Percentiles rank a stretch among this genome's conserved stretches.
Conservation (phyloP, 2,329 filamentous ascomycete species). For the Sporothrix sp. region DNA sequence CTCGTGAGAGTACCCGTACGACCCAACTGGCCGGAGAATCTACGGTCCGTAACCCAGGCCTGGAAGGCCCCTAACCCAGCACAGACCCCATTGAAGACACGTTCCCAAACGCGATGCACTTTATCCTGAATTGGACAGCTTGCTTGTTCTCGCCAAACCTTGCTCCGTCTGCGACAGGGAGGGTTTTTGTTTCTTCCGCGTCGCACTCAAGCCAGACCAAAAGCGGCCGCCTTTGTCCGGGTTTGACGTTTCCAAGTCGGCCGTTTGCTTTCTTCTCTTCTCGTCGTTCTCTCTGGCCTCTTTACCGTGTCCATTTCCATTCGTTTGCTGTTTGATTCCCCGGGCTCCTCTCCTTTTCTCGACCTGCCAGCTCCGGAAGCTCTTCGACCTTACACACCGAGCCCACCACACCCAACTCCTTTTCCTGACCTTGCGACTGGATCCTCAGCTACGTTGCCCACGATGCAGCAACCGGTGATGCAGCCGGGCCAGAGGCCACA, state of each 20-base stretch:
- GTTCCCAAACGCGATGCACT: slow-evolving; percentile 1
- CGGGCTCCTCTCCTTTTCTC: neutral
- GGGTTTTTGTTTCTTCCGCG: neutral
- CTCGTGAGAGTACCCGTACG: too few species aligned
- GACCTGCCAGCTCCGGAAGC: too few species aligned
- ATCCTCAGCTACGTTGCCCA: neutral
- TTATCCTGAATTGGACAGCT: slow-evolving; percentile 12
- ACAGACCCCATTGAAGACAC: slow-evolving; percentile 8
- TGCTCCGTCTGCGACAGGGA: neutral
- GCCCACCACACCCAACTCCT: neutral
- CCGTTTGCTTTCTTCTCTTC: neutral
- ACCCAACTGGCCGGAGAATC: too few species aligned
- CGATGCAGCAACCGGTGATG: slow-evolving; percentile 20
- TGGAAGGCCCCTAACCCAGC: too few species aligned
- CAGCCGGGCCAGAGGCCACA: slow-evolving; percentile 23
- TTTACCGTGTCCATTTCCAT: neutral
- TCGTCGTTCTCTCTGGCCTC: neutral
- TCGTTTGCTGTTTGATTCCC: neutral
- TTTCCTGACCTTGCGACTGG: neutral
- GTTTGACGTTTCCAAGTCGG: neutral
- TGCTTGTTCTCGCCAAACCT: slow-evolving; percentile 4
- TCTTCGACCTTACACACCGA: neutral
- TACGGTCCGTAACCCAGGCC: too few species aligned
- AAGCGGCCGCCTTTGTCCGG: neutral
- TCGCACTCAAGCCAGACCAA: neutral